Evolutionary conservation across 148 eudicot genomes (phyloP).

Genomic region (Nepenthes gracilis): DNA sequence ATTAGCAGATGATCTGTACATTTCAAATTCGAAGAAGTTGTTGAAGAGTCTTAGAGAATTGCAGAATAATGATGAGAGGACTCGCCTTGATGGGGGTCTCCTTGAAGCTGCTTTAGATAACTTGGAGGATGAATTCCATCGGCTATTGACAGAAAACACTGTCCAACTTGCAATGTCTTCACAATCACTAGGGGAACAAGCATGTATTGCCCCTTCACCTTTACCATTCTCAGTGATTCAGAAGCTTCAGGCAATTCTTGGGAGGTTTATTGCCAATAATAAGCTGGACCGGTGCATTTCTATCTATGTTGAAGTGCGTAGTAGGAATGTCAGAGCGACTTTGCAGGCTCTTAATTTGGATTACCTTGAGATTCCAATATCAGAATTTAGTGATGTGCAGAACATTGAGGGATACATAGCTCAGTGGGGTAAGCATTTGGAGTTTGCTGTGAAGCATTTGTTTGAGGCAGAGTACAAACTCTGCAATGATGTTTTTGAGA

Average conservation of each 20-base stretch:
- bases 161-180: conserved; percentile 69
- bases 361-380: conserved; percentile 61
- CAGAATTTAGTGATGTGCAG: conserved; percentile 62
- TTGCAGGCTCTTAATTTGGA: conserved; percentile 65
- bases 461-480: conserved; percentile 78
- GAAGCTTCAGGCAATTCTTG: conserved; percentile 72
- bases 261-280: conserved; percentile 50
- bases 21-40: conserved; percentile 33
- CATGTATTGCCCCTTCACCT: conserved; percentile 67
- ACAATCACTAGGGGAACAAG: conserved; percentile 32
- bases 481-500: conserved; percentile 75
- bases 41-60: conserved; percentile 40
- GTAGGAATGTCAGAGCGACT: conserved; percentile 65
- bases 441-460: conserved; percentile 73
- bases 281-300: conserved; percentile 62
- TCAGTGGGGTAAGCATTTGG: conserved; percentile 80
- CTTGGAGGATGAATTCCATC: conserved; percentile 48
- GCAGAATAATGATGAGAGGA: conserved; percentile 37
- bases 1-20: conserved; percentile 53
- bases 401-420: conserved; percentile 66
- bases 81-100: conserved; percentile 62
- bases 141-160: conserved; percentile 49
- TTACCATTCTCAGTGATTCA: conserved; percentile 55
- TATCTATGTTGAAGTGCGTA: conserved; percentile 64
- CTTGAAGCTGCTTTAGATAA: conserved; percentile 54